phyloP scores from a whole-genome alignment of 768 basidiomycete genomes.

The Boletus sensibilis region DNA sequence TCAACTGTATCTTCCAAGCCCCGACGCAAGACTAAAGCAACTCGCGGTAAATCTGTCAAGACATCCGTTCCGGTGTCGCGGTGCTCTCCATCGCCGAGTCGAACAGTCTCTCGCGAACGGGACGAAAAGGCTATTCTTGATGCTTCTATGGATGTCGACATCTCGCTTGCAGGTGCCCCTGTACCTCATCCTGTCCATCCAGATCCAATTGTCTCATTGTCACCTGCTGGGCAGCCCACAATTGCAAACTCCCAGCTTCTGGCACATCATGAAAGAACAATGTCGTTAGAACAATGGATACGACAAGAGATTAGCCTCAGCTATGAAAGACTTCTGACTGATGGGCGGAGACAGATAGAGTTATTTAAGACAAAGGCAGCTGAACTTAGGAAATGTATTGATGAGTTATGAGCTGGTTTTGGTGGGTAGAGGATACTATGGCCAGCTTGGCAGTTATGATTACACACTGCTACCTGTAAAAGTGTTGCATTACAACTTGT shows the following conservation, averaged over 20 bases:
- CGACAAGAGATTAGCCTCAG: slow-evolving; percentile 70
- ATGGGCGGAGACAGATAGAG: slow-evolving; percentile 51
- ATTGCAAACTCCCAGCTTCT: slow-evolving; percentile 17
- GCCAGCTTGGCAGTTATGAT: no score
- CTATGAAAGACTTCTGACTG: slow-evolving; percentile 55
- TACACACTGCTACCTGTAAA: no score
- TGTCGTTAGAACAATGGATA: slow-evolving; percentile 87
- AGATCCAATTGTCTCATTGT: slow-evolving; percentile 16
- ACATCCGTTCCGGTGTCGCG: slow-evolving; percentile 10
- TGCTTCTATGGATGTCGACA: not conserved
- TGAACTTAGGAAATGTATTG: slow-evolving; percentile 38
- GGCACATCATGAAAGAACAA: slow-evolving; percentile 54
- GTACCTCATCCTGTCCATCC: not conserved
- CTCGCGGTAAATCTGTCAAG: slow-evolving; percentile 25
- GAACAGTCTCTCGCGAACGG: not conserved
- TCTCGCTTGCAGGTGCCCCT: not conserved
- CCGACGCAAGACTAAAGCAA: slow-evolving; percentile 21
- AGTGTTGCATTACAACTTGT: no score
- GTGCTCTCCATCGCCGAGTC: slow-evolving; percentile 16
- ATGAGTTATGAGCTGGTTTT: slow-evolving; percentile 26
- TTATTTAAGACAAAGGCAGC: slow-evolving; percentile 47
- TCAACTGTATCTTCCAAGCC: slow-evolving; percentile 23
- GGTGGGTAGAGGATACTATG: not conserved
- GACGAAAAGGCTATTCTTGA: not conserved
- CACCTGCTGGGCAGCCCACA: slow-evolving; percentile 9